Evolutionary conservation across 2,329 filamentous ascomycete species (phyloP).

Genomic region (Biscogniauxia marginata): DNA sequence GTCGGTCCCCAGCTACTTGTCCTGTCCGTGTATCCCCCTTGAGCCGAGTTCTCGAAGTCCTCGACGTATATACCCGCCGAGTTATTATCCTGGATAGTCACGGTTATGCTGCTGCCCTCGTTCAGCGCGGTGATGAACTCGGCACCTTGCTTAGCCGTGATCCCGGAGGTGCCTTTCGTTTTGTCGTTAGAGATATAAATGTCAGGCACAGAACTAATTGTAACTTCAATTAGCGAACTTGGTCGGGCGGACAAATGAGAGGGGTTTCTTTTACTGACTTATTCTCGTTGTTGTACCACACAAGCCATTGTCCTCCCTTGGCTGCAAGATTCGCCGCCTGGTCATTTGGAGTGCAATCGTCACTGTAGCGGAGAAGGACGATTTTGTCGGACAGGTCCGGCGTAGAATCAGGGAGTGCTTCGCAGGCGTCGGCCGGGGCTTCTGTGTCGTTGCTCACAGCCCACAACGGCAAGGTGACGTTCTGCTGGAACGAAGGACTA

Average conservation of each 20-base stretch:
- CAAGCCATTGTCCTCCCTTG: conserved; percentile 41
- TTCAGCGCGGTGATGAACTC: conserved; percentile 24
- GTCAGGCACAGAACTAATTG: not conserved
- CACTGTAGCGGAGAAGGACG: conserved; percentile 42
- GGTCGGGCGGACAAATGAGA: not conserved
- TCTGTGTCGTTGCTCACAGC: conserved; percentile 32
- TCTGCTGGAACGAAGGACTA: conserved; percentile 6
- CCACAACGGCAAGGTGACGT: conserved; percentile 23
- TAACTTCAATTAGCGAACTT: conserved; percentile 4
- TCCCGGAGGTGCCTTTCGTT: conserved; percentile 16
- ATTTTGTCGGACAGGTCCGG: conserved; percentile 40
- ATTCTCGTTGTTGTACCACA: conserved; percentile 36
- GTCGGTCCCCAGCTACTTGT: conserved; percentile 47
- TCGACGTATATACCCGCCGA: conserved; percentile 11
- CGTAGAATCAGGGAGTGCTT: conserved; percentile 36
- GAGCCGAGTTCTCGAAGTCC: conserved; percentile 15
- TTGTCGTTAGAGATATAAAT: not conserved
- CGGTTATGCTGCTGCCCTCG: conserved; percentile 19
- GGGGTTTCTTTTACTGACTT: conserved; percentile 6
- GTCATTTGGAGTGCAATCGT: conserved; percentile 35
- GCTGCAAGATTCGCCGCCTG: conserved; percentile 41
- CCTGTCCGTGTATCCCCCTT: conserved; percentile 37
- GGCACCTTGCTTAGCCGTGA: conserved; percentile 20
- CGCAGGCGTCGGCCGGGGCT: conserved; percentile 34
- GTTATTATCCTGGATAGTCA: conserved; percentile 18